Base-by-base conservation (phyloP, 768 basidiomycete genomes). In the Suillus tomentosus region DNA sequence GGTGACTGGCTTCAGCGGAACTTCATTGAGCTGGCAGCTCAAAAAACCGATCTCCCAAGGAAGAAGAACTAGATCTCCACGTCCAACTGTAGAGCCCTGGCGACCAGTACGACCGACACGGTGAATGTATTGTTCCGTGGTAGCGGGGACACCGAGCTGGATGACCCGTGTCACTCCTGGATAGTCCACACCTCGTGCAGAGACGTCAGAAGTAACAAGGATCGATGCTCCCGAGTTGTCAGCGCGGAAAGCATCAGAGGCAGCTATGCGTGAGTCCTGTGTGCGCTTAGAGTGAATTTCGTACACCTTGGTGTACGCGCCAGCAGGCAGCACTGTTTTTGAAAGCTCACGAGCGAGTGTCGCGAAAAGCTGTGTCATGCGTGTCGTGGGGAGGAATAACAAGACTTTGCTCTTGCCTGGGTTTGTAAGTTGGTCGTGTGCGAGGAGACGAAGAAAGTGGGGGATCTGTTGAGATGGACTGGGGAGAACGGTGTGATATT, bases 171-270 rank as follows among this genome's bases (percentile, higher is more conserved):
- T 93, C 24, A 95, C 91, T 22, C 85, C 87, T 9, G 94, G 94
- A 73, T 96, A 96, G 74, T 96, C 93, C 53, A 96, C 85, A 17
- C 93, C 93, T 63, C 94, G 86, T 24, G 94, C 93, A 36, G 92
- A 95, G 6, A 96, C 88, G 68, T 96, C 95, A 1, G 94, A 95
- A 4, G 88, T 91, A 68, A 97, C 81, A 60, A 96, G 84, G 37
- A 97, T 79, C 0, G 87, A 83, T 5, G 80, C 80, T 2, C 77
- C 72, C 19, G 1, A 65, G n/a, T 36, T 55, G 40, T 60, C 66
- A 42, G 62, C 60, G 62, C 88, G 80, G 82, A 94, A 96, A 13
- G 67, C 60, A 15, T 84, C 80, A 2, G 90, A 90, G 0, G 87
- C 82, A 3, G 69, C 71, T 8, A 84, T 81, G 36, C 94, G 88